Evolutionary conservation across 2,329 filamentous ascomycete genomes (phyloP).

Genomic region (Phoma herbarum): DNA sequence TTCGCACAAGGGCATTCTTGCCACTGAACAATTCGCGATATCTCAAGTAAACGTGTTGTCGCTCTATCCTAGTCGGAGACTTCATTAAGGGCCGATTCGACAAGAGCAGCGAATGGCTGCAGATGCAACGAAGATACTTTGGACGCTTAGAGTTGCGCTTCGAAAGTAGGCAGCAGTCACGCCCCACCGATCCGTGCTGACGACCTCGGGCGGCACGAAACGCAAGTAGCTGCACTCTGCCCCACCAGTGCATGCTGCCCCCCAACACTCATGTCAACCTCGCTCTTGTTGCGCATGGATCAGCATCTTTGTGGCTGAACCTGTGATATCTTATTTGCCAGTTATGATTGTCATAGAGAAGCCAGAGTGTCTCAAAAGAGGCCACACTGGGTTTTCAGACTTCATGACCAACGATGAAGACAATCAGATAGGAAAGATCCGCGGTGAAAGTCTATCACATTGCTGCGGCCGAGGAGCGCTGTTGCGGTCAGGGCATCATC

Average conservation of each 20-base stretch:
- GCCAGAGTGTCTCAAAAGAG: no score
- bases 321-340: no score
- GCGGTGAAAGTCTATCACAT: no score
- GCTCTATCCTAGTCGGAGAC: neutral
- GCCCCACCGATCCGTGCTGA: neutral
- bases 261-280: no score
- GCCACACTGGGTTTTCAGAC: no score
- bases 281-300: no score
- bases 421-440: no score
- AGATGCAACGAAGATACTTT: no score
- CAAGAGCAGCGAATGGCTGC: neutral
- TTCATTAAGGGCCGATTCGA: neutral
- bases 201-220: neutral
- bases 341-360: no score
- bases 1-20: neutral
- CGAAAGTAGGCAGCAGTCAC: neutral
- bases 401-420: no score
- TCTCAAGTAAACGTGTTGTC: neutral
- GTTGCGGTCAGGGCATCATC: neutral
- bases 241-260: no score
- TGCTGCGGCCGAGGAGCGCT: neutral
- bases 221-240: neutral
- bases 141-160: neutral
- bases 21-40: neutral
- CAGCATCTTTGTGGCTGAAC: no score